Conservation (phyloP, 306 rosid species). For the Neltuma alba region DNA sequence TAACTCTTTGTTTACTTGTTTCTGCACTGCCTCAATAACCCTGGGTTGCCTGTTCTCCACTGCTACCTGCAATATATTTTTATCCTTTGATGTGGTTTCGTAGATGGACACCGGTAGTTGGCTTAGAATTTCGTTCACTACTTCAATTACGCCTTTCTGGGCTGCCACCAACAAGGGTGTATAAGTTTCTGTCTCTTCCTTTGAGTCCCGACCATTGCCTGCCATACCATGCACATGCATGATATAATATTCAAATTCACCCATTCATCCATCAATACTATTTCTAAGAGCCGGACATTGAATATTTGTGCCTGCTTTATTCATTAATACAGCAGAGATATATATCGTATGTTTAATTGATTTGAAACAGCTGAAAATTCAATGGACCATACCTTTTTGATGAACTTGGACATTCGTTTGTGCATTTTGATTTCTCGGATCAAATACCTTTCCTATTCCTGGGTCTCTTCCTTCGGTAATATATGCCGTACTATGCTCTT, state of each 20-base stretch:
- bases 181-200: not conserved
- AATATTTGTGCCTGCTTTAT: not conserved
- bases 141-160: not conserved
- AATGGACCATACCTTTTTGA: not conserved
- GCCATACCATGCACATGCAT: too few relatives aligned
- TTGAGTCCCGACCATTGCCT: not conserved
- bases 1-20: not conserved
- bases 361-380: not conserved
- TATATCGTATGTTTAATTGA: not conserved
- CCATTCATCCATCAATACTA: not conserved
- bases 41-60: not conserved
- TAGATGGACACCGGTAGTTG: not conserved
- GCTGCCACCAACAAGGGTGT: slow-evolving; percentile 3
- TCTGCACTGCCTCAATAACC: not conserved
- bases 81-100: not conserved
- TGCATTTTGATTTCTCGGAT: not conserved
- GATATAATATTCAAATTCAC: not conserved
- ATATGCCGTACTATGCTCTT: not conserved
- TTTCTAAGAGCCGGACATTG: too few relatives aligned
- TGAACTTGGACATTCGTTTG: not conserved
- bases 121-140: not conserved
- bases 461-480: not conserved
- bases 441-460: not conserved
- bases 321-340: not conserved
- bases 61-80: slow-evolving; percentile 19